A percentile compares a stretch with the other conserved stretches of the same genome.
These are phyloP conservation scores for Blepharisma japonicum DNA, from an alignment of 73 alveolate species.

Conservation along the genomic window DNA sequence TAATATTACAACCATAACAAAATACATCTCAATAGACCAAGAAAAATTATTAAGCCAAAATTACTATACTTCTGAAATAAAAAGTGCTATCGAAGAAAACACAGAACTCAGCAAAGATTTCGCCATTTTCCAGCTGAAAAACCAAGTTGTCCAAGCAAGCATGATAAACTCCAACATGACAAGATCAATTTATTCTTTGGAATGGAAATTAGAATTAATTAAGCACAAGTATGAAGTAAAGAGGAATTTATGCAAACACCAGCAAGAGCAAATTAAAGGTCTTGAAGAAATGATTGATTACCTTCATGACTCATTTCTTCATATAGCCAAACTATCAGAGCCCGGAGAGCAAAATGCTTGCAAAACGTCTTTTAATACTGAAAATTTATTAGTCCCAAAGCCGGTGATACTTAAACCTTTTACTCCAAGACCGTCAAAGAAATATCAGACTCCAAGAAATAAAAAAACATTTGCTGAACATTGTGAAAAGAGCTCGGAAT, in stretches of 20 bases:
- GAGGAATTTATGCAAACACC: not conserved
- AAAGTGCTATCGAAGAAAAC: conserved; percentile 17
- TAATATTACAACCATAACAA: not conserved
- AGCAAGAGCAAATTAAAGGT: not conserved
- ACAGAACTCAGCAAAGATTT: not conserved
- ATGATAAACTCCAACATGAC: not conserved
- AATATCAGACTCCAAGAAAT: too few relatives aligned
- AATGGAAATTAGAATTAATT: not conserved
- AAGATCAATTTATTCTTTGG: not conserved
- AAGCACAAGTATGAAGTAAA: conserved; percentile 9
- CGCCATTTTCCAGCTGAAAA: not conserved
- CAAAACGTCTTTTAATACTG: too few relatives aligned
- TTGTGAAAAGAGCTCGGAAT: too few relatives aligned
- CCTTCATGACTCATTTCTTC: conserved; percentile 1
- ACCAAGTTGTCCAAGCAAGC: conserved; percentile 12
- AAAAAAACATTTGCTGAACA: too few relatives aligned
- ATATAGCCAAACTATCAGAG: not conserved
- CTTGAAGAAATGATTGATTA: conserved; percentile 27
- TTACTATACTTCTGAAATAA: not conserved
- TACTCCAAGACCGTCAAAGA: too few relatives aligned
- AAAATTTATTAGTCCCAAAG: too few relatives aligned
- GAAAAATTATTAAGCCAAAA: not conserved
- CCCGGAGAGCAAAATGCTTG: too few relatives aligned
- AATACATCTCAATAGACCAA: not conserved
- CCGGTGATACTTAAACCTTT: too few relatives aligned